phyloP scores from a whole-genome alignment of 2,329 filamentous ascomycete species.

The Helicocarpus griseus region DNA sequence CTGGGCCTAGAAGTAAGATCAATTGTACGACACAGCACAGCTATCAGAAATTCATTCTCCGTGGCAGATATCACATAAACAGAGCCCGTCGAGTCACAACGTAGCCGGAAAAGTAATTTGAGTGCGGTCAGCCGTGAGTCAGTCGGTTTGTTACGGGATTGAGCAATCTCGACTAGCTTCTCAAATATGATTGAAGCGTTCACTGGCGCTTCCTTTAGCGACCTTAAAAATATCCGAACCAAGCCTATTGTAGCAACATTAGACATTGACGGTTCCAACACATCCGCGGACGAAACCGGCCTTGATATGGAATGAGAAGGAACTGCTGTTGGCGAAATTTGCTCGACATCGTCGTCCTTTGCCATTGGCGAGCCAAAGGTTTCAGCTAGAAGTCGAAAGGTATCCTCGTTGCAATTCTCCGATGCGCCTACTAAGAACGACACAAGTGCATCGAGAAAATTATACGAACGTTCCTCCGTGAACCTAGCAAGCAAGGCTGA shows the following conservation, averaged over 20 bases:
- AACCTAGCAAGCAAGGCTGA: conserved; percentile 26
- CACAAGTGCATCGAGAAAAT: conserved; percentile 30
- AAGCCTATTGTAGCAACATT: conserved; percentile 64
- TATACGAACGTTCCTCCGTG: conserved; percentile 26
- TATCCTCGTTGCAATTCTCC: conserved; percentile 20
- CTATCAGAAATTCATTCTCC: conserved; percentile 64
- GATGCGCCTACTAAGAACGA: conserved; percentile 29
- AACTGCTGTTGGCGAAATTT: conserved; percentile 27
- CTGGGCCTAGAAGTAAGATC: conserved; percentile 41
- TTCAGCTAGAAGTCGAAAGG: conserved; percentile 24
- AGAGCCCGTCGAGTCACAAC: conserved; percentile 70
- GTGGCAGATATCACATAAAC: conserved; percentile 62
- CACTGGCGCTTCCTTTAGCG: conserved; percentile 54
- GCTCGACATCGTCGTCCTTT: conserved; percentile 23
- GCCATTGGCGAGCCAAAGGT: conserved; percentile 28
- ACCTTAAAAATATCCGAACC: conserved; percentile 65
- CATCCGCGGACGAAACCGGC: conserved; percentile 22
- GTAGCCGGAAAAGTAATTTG: conserved; percentile 70
- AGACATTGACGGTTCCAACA: conserved; percentile 25
- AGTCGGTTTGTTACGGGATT: conserved; percentile 49
- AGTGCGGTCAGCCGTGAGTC: conserved; percentile 65
- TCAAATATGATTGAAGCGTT: conserved; percentile 58
- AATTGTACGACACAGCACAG: conserved; percentile 56
- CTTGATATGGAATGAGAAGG: conserved; percentile 26
- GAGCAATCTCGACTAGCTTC: conserved; percentile 54